Evolutionary conservation across 2,329 filamentous ascomycete species (phyloP).

Genomic region (Fusarium robinianum): DNA sequence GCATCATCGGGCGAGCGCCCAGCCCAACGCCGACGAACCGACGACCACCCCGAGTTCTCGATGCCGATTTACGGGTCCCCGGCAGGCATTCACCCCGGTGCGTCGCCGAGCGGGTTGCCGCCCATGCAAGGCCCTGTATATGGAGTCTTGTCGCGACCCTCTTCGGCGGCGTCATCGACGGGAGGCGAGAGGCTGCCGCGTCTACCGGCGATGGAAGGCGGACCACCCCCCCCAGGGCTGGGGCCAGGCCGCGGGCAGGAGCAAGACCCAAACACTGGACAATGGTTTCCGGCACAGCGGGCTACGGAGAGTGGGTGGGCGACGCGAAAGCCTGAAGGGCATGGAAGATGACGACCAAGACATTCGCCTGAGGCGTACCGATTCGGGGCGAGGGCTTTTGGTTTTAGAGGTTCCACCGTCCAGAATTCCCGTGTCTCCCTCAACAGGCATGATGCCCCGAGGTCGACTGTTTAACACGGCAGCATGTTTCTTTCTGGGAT

Average conservation of each 20-base stretch:
- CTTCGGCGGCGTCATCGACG: conserved; percentile 44
- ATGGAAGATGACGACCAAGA: conserved; percentile 16
- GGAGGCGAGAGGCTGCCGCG: conserved; percentile 54
- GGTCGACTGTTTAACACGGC: conserved; percentile 32
- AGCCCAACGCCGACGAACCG: conserved; percentile 52
- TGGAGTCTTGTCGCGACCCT: conserved; percentile 44
- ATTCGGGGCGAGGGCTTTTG: background rate
- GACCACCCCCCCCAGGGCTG: conserved; percentile 28
- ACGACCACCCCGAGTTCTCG: conserved; percentile 51
- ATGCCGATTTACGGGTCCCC: conserved; percentile 46
- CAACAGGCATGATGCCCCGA: no score
- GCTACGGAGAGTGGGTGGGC: conserved; percentile 45
- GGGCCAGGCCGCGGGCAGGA: conserved; percentile 40
- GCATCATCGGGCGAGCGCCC: conserved; percentile 51
- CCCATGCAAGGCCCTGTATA: conserved; percentile 48
- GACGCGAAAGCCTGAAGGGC: conserved; percentile 36
- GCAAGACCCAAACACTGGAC: conserved; percentile 43
- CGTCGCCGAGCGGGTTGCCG: conserved; percentile 46
- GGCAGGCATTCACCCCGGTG: conserved; percentile 33
- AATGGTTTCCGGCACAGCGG: conserved; percentile 43
- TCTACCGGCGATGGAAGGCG: conserved; percentile 51
- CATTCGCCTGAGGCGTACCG: no score
- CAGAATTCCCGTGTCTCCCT: background rate
- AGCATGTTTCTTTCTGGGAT: conserved; percentile 26
- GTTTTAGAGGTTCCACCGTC: background rate